Conservation (phyloP, 139 green algal species). For the Raphidocelis subcapitata region DNA sequence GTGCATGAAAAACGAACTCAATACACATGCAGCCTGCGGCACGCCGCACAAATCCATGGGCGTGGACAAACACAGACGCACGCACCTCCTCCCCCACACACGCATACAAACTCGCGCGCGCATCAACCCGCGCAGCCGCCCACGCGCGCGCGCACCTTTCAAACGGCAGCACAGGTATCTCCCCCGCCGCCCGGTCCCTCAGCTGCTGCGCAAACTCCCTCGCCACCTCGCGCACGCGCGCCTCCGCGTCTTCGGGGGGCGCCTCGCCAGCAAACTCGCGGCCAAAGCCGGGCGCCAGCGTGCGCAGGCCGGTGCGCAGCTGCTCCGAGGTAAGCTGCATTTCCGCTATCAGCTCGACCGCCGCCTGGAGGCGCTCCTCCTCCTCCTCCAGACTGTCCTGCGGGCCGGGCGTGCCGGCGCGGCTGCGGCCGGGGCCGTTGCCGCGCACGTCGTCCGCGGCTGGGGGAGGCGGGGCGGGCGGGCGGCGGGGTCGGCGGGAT, state of each 20-base stretch:
- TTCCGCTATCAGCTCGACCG: conserved; percentile 73
- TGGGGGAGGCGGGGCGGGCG: no score
- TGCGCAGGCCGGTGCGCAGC: conserved; percentile 45
- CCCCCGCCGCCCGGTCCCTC: conserved; percentile 37
- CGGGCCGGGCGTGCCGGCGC: no score
- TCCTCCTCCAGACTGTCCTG: conserved; percentile 1
- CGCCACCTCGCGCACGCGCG: conserved; percentile 26
- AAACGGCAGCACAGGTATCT: conserved; percentile 62
- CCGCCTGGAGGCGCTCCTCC: conserved; percentile 36
- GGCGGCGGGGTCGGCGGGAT: no score
- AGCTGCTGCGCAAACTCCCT: conserved; percentile 33
- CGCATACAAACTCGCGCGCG: no score
- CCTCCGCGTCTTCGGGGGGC: conserved; percentile 10
- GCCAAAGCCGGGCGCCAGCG: conserved; percentile 49
- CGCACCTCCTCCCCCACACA: no score
- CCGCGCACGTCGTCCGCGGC: background rate
- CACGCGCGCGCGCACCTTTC: conserved; percentile 24
- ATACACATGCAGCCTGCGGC: no score
- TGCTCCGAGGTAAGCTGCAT: conserved; percentile 84
- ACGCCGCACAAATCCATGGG: no score
- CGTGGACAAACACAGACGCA: no score
- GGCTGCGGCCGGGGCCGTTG: background rate
- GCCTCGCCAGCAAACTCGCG: conserved; percentile 21
- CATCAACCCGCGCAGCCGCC: no score
- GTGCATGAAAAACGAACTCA: no score